Evolutionary conservation across 371 early-diverging fungal genomes (phyloP).

Genomic region (Zancudomyces culisetae): DNA sequence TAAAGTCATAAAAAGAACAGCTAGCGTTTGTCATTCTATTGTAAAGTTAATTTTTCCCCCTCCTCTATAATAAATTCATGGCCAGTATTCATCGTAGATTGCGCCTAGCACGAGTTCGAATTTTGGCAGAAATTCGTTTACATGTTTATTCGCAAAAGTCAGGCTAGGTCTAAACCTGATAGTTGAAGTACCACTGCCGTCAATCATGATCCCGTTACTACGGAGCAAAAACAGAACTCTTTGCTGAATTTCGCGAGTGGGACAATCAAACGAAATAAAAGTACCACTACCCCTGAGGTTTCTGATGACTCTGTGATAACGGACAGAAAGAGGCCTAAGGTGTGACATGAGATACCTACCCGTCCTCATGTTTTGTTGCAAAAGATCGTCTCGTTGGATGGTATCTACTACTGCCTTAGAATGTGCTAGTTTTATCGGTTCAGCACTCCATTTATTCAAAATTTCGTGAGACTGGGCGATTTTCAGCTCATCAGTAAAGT

Average conservation of each 20-base stretch:
- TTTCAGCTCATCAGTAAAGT: conserved; percentile 30
- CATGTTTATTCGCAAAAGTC: conserved; percentile 45
- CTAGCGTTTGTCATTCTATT: no score
- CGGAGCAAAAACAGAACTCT: conserved; percentile 35
- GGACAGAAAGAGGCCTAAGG: conserved; percentile 23
- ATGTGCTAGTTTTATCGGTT: conserved; percentile 44
- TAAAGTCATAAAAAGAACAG: no score
- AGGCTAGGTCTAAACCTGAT: conserved; percentile 54
- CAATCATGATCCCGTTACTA: conserved; percentile 43
- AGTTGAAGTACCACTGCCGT: conserved; percentile 42
- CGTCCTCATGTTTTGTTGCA: conserved; percentile 30
- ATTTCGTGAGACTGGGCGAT: conserved; percentile 39
- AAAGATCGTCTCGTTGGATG: conserved; percentile 30
- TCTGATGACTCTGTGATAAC: conserved; percentile 20
- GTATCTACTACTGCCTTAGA: conserved; percentile 43
- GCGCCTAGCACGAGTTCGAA: conserved; percentile 28
- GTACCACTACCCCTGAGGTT: conserved; percentile 45
- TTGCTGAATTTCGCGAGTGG: conserved; percentile 27
- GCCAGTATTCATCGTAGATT: conserved; percentile 22
- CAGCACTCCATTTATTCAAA: conserved; percentile 61
- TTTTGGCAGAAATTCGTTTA: conserved; percentile 42
- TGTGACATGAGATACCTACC: conserved; percentile 34
- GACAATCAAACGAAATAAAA: conserved; percentile 50
- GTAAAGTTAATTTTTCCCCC: background rate
- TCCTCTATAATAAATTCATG: background rate